Evolutionary conservation across 768 basidiomycete species (phyloP).

Genomic region (Amanita jacksonii): DNA sequence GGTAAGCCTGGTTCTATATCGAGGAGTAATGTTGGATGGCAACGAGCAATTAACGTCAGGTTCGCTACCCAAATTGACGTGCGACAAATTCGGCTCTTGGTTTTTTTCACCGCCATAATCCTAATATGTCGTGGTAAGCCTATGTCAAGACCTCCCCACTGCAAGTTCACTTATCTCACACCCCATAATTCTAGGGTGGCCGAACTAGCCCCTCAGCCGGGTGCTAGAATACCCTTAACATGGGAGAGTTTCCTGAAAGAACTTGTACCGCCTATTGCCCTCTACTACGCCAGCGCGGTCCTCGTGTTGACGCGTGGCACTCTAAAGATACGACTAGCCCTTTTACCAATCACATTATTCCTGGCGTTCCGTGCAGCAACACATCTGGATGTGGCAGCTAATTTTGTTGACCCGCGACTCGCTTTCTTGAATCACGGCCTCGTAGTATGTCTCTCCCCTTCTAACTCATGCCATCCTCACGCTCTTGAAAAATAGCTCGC

Average conservation of each 20-base stretch:
- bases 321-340: conserved; percentile 29
- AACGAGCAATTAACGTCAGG: no score
- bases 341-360: conserved; percentile 42
- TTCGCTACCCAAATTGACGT: no score
- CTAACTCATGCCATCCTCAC: no score
- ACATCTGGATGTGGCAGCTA: conserved; percentile 30
- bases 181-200: not conserved
- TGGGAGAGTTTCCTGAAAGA: conserved; percentile 23
- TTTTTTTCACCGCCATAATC: no score
- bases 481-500: no score
- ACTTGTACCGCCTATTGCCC: conserved; percentile 31
- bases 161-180: no score
- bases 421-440: conserved; percentile 35
- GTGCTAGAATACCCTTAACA: conserved; percentile 26
- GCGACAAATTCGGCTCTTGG: no score
- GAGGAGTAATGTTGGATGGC: no score
- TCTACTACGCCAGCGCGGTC: conserved; percentile 43
- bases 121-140: conserved; percentile 11
- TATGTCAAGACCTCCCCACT: no score
- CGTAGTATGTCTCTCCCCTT: conserved; percentile 27
- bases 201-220: conserved; percentile 10
- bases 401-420: conserved; percentile 23
- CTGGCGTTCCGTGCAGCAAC: conserved; percentile 32
- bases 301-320: conserved; percentile 42
- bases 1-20: no score